Base-by-base conservation (phyloP, 2,329 filamentous ascomycete genomes). In the Penicillium concentricum region DNA sequence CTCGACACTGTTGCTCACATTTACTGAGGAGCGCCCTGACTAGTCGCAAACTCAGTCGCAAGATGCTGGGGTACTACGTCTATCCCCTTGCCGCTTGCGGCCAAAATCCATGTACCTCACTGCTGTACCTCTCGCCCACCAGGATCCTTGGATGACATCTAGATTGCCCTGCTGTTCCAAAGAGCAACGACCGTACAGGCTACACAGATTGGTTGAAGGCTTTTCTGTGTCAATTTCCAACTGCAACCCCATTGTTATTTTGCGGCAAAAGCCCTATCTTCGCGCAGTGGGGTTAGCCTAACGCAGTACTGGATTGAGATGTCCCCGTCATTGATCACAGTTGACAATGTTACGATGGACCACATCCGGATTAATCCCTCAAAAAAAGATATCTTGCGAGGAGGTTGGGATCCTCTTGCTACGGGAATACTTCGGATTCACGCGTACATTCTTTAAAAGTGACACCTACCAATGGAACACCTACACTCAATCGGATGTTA, bases 101-200 rank as follows among this genome's bases (percentile, higher is more conserved):
- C 30, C 30, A 53, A n/a, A 15, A 24, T 47, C 28, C 24, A 18
- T 39, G 18, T 65, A 35, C 55, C 61, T 60, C 9, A 13, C 10
- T 41, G 20, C 26, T 13, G 60, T 66, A 35, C 58, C 61, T 64
- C 41, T 50, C 45, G 49, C 26, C 28, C 28, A 41, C 45, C 42
- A 26, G 16, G 43, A 58, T 26, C 51, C 59, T 32, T 61, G 59
- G 55, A 61, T 64, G 62, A 63, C 52, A 55, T 34, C 49, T 54
- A 58, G 59, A 62, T 54, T 60, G 57, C 35, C 41, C 43, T 35
- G 44, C 30, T 38, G 38, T 39, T 16, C 43, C 42, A 39, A 47
- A 18, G 13, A 30, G 22, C 28, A 22, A 45, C 13, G 24, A n/a
- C 15, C 16, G 7, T 20, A 18, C 37, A 32, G 28, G 30, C 44